These are phyloP conservation scores for Phytophthora ramorum DNA, from an alignment of 352 stramenopile species.

Conservation along the genomic window DNA sequence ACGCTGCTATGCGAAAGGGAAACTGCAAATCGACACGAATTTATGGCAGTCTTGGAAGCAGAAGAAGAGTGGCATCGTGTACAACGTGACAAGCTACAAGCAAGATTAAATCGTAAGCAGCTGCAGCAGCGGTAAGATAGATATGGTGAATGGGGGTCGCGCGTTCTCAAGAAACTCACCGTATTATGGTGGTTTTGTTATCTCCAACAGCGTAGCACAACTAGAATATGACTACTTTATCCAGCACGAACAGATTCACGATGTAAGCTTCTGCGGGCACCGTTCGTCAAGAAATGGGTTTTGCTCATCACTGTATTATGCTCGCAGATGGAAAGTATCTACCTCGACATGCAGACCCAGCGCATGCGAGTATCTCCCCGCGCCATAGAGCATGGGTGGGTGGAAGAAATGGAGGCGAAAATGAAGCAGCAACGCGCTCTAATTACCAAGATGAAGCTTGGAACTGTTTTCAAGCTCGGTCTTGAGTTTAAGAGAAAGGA, in stretches of 20 bases:
- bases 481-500: conserved; percentile 68
- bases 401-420: conserved; percentile 85
- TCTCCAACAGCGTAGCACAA: conserved; percentile 51
- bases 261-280: conserved; percentile 45
- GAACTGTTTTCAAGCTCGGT: conserved; percentile 64
- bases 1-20: conserved; percentile 62
- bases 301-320: conserved; percentile 3
- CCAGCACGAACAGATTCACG: conserved; percentile 64
- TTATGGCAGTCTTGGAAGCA: conserved; percentile 70
- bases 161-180: not conserved
- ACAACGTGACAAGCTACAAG: conserved; percentile 65
- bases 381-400: conserved; percentile 82
- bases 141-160: not conserved
- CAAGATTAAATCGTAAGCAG: conserved; percentile 60
- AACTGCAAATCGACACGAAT: conserved; percentile 67
- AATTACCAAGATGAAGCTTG: conserved; percentile 71
- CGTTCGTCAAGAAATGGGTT: not conserved
- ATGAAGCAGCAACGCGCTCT: conserved; percentile 61
- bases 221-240: conserved; percentile 73
- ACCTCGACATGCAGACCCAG: conserved; percentile 84
- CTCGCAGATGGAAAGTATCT: conserved; percentile 78
- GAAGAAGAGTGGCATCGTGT: conserved; percentile 74
- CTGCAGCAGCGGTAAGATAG: conserved; percentile 57
- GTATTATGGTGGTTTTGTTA: not conserved
- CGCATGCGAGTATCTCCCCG: conserved; percentile 73